Evolutionary conservation across 305 asterid genomes (phyloP).

Genomic region (Fraxinus baroniana): DNA sequence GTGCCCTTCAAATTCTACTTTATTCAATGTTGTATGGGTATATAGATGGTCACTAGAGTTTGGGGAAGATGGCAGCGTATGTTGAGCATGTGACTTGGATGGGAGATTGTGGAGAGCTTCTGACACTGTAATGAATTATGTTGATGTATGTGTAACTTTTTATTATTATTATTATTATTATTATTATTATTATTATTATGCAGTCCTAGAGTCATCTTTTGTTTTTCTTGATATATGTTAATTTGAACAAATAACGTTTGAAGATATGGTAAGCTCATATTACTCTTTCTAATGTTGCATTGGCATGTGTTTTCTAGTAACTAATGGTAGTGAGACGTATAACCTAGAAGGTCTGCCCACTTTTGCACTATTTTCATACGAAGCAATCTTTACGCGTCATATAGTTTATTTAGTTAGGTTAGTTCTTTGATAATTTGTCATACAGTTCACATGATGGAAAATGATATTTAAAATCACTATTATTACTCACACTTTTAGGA

Average conservation of each 20-base stretch:
- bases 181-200: background rate
- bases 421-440: too few species aligned
- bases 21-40: background rate
- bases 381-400: background rate
- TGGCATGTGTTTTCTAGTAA: background rate
- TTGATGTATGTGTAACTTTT: too few species aligned
- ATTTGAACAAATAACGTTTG: background rate
- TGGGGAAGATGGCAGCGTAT: background rate
- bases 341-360: background rate
- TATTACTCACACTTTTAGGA: too few species aligned
- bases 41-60: background rate
- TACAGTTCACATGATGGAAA: too few species aligned
- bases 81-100: background rate
- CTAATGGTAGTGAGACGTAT: background rate
- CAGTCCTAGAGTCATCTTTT: conserved; percentile 9
- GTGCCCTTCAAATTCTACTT: background rate
- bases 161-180: background rate
- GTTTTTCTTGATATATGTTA: background rate
- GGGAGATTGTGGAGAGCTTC: background rate
- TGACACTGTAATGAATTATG: too few species aligned
- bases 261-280: background rate
- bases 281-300: background rate
- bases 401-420: too few species aligned
- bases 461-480: too few species aligned
- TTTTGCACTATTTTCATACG: background rate